phyloP scores from a whole-genome alignment of 768 basidiomycete genomes.

The Lactarius tabidus region DNA sequence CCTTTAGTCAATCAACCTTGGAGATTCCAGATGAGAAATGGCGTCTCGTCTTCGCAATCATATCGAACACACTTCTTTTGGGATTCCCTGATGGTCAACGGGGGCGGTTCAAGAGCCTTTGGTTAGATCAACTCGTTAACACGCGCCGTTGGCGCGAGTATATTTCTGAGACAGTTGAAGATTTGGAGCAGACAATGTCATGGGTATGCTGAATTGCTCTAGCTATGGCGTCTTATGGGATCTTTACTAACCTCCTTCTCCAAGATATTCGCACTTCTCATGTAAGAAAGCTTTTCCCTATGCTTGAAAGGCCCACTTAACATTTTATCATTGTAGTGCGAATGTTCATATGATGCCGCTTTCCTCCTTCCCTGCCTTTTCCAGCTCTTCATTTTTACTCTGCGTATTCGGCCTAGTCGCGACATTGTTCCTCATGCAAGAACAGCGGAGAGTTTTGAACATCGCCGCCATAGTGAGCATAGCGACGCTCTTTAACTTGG shows the following conservation, averaged over 20 bases:
- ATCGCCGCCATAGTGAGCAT: neutral
- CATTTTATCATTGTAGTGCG: neutral
- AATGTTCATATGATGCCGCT: neutral
- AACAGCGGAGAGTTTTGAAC: neutral
- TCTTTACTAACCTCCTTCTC: neutral
- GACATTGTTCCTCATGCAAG: neutral
- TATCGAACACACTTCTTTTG: conserved; percentile 4
- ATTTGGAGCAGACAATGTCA: neutral
- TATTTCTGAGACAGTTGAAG: neutral
- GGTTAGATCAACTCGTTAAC: neutral
- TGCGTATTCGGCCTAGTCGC: neutral
- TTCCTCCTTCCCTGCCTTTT: neutral
- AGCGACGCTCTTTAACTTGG: neutral
- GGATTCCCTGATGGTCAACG: neutral
- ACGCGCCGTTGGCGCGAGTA: neutral
- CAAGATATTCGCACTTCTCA: neutral
- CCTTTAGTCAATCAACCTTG: neutral
- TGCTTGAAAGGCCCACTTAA: neutral
- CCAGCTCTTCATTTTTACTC: neutral
- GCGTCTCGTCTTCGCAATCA: neutral
- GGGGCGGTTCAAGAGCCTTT: neutral
- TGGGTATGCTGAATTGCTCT: neutral
- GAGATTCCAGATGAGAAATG: neutral
- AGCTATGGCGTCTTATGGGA: neutral
- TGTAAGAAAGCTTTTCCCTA: neutral